phyloP scores from a whole-genome alignment of 441 rosid genomes.

The Dalechampia spathulata region DNA sequence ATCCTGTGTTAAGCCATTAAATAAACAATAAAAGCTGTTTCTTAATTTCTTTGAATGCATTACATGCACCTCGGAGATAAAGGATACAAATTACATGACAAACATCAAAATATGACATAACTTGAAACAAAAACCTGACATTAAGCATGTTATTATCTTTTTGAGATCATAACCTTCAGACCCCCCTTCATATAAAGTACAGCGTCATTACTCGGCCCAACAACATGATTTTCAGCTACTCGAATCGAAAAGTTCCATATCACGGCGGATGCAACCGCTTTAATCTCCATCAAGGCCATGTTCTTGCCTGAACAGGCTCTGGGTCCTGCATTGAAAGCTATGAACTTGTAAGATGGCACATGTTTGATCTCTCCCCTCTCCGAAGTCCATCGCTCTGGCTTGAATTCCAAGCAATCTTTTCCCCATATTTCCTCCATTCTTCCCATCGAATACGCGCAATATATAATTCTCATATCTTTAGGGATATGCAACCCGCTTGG shows the following conservation, averaged over 20 bases:
- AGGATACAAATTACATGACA: too few relatives aligned
- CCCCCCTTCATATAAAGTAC: slow-evolving; percentile 4
- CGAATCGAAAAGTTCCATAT: background rate
- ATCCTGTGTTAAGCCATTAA: too few relatives aligned
- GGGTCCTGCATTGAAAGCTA: slow-evolving; percentile 23
- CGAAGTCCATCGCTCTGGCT: background rate
- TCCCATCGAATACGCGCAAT: background rate
- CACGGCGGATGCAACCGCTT: background rate
- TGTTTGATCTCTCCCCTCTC: background rate
- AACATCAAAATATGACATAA: too few relatives aligned
- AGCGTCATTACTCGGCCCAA: background rate
- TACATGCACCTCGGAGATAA: too few relatives aligned
- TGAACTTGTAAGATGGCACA: slow-evolving; percentile 18
- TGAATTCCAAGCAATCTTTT: background rate
- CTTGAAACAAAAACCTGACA: too few relatives aligned
- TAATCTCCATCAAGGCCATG: background rate
- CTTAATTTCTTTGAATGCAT: too few relatives aligned
- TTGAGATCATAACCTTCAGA: background rate
- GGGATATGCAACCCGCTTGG: background rate
- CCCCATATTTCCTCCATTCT: background rate
- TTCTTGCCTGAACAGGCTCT: slow-evolving; percentile 32
- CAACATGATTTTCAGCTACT: background rate
- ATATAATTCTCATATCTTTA: slow-evolving; percentile 12
- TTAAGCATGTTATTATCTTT: too few relatives aligned
- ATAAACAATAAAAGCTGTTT: too few relatives aligned